Percentiles rank a stretch among this genome's conserved stretches.
These are phyloP conservation scores for Sporothrix globosa DNA, from an alignment of 2,329 filamentous ascomycete species.

Conservation along the genomic window DNA sequence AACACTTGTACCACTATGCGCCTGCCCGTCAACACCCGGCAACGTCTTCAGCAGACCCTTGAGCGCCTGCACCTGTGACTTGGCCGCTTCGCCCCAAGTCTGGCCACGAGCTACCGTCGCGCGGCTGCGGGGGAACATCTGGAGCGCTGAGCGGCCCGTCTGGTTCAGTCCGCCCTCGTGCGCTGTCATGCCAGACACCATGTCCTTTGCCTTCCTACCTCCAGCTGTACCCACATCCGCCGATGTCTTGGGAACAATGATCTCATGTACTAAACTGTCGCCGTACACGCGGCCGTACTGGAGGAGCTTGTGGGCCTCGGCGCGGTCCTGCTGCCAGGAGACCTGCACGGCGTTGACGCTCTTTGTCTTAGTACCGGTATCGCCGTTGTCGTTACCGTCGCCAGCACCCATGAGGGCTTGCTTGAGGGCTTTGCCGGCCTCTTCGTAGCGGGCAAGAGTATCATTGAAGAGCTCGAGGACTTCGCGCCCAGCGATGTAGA, in stretches of 20 bases:
- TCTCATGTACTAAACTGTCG: constrained; percentile 35
- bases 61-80: constrained; percentile 34
- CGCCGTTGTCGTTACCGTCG: not conserved
- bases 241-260: constrained; percentile 32
- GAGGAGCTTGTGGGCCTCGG: constrained; percentile 34
- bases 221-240: no score
- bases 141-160: constrained; percentile 35
- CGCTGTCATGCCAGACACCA: not conserved
- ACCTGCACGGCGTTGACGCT: not conserved
- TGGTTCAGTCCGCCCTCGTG: constrained; percentile 28
- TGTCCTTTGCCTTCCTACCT: no score
- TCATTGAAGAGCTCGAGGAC: constrained; percentile 31
- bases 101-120: constrained; percentile 24
- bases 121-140: constrained; percentile 35
- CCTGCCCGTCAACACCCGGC: constrained; percentile 1
- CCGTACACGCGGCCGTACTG: constrained; percentile 37
- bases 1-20: not conserved
- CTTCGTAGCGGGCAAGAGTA: constrained; percentile 32
- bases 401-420: not conserved
- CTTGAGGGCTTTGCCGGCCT: constrained; percentile 28
- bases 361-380: not conserved
- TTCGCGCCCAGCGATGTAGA: constrained; percentile 31
- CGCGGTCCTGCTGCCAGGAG: constrained; percentile 35
- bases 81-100: constrained; percentile 36
- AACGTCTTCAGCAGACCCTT: constrained; percentile 33